phyloP scores from a whole-genome alignment of 2,329 filamentous ascomycete species.

The Grosmannia clavigera region DNA sequence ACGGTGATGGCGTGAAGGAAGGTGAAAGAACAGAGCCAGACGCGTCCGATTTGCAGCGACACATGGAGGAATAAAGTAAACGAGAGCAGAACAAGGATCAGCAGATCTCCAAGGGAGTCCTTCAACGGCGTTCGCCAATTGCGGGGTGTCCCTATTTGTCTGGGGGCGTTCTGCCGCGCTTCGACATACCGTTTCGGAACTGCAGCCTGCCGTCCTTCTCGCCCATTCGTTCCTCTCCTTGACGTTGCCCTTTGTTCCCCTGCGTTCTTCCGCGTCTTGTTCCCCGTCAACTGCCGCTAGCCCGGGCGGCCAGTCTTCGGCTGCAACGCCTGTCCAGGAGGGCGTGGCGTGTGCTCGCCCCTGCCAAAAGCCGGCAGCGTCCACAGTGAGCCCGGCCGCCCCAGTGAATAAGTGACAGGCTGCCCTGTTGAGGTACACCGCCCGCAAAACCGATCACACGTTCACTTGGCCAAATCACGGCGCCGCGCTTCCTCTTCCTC shows the following conservation, averaged over 20 bases:
- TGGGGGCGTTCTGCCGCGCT: not conserved
- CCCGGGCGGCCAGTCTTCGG: not conserved
- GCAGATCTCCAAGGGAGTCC: not conserved
- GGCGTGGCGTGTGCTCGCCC: not conserved
- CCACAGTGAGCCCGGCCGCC: not conserved
- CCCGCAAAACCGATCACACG: not conserved
- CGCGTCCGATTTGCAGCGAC: not conserved
- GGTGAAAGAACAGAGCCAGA: not conserved
- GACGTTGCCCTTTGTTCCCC: not conserved
- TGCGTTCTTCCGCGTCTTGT: not conserved
- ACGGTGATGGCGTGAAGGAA: not conserved
- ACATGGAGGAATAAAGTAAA: not conserved
- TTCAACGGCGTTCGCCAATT: not conserved
- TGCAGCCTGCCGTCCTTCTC: not conserved
- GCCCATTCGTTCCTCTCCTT: not conserved
- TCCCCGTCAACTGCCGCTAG: constrained; percentile 1
- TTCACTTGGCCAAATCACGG: not conserved
- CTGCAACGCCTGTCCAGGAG: not conserved
- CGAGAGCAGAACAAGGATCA: not conserved
- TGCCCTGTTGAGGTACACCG: not conserved
- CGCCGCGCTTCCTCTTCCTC: not conserved
- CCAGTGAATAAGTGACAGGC: not conserved
- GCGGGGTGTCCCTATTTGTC: constrained; percentile 2
- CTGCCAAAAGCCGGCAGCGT: not conserved
- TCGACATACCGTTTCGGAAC: constrained; percentile 5